Percentiles rank a stretch among this genome's conserved stretches.
Evolutionary conservation across 2,329 filamentous ascomycete species (phyloP).

Genomic region (Alternaria triticimaculans): DNA sequence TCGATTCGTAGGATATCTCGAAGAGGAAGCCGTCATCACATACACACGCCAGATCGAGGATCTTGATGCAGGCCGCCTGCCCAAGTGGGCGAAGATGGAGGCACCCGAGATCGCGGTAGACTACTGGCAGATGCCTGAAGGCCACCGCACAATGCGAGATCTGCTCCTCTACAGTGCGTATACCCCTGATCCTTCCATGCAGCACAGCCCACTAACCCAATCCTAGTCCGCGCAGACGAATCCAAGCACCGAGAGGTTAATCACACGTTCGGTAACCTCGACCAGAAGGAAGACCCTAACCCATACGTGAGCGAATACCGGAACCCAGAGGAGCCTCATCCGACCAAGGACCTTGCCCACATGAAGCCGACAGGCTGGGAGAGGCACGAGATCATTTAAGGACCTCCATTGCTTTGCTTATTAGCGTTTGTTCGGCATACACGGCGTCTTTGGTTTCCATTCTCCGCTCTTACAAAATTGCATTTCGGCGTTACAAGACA

Average conservation of each 20-base stretch:
- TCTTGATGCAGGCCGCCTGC: conserved; percentile 82
- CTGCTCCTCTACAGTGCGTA: conserved; percentile 82
- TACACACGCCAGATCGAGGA: conserved; percentile 90
- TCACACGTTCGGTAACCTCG: conserved; percentile 88
- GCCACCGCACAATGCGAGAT: conserved; percentile 80
- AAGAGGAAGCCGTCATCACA: conserved; percentile 95
- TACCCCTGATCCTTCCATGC: not conserved
- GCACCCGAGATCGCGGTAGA: conserved; percentile 88
- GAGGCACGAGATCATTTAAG: conserved; percentile 65
- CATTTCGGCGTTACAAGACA: conserved; percentile 12
- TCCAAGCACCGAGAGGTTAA: conserved; percentile 84
- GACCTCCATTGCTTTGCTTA: not conserved
- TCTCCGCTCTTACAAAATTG: conserved; percentile 14
- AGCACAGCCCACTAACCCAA: conserved; percentile 9
- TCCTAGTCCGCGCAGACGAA: conserved; percentile 47
- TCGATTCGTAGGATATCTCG: conserved; percentile 94
- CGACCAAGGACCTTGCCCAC: conserved; percentile 70
- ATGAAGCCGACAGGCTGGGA: conserved; percentile 80
- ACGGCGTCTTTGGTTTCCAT: not conserved
- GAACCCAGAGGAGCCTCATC: conserved; percentile 69
- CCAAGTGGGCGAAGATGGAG: conserved; percentile 77
- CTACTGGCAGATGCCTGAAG: conserved; percentile 96
- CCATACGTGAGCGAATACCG: conserved; percentile 88
- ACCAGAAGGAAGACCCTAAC: conserved; percentile 87
- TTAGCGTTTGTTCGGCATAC: not conserved